These are phyloP conservation scores for Colletotrichum tamarilloi DNA, from an alignment of 2,329 filamentous ascomycete species.

Conservation along the genomic window DNA sequence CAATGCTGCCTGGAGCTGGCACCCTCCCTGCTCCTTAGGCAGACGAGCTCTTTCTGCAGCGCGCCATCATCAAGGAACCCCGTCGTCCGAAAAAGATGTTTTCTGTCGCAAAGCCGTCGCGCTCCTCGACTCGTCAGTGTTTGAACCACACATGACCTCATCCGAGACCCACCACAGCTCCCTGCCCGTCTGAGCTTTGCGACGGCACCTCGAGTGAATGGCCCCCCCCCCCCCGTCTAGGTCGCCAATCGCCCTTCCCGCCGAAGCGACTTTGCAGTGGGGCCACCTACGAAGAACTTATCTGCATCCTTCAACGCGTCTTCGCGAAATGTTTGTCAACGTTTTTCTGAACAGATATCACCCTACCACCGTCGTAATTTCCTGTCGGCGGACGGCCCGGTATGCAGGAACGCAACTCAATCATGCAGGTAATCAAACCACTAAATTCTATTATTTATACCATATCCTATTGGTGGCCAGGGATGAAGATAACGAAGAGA, in stretches of 20 bases:
- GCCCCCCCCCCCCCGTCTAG: not conserved
- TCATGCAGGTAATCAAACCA: slow-evolving; percentile 35
- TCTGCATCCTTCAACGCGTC: slow-evolving; percentile 31
- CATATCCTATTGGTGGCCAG: slow-evolving; percentile 36
- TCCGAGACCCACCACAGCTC: slow-evolving; percentile 23
- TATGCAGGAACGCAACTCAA: slow-evolving; percentile 29
- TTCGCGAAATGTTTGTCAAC: slow-evolving; percentile 19
- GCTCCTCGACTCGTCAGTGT: not conserved
- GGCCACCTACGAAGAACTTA: slow-evolving; percentile 22
- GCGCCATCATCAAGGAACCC: slow-evolving; percentile 12
- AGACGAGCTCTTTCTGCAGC: slow-evolving; percentile 14
- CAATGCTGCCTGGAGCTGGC: slow-evolving; percentile 25
- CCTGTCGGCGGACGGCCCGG: slow-evolving; percentile 7
- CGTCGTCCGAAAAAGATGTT: slow-evolving; percentile 1
- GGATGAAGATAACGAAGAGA: slow-evolving; percentile 56
- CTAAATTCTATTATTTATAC: slow-evolving; percentile 25
- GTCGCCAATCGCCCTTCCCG: not conserved
- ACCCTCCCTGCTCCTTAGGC: slow-evolving; percentile 22
- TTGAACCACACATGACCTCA: slow-evolving; percentile 13
- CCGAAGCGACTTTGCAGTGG: not conserved
- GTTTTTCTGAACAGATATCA: not conserved
- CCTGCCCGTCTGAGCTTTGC: slow-evolving; percentile 16
- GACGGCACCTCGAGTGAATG: not conserved
- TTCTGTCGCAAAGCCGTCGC: slow-evolving; percentile 11
- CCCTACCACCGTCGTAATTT: slow-evolving; percentile 6